Percentiles rank a stretch among this genome's conserved stretches.
These are phyloP conservation scores for Tolypocladium endophyticum DNA, from an alignment of 2,329 filamentous ascomycete genomes.

Conservation along the genomic window DNA sequence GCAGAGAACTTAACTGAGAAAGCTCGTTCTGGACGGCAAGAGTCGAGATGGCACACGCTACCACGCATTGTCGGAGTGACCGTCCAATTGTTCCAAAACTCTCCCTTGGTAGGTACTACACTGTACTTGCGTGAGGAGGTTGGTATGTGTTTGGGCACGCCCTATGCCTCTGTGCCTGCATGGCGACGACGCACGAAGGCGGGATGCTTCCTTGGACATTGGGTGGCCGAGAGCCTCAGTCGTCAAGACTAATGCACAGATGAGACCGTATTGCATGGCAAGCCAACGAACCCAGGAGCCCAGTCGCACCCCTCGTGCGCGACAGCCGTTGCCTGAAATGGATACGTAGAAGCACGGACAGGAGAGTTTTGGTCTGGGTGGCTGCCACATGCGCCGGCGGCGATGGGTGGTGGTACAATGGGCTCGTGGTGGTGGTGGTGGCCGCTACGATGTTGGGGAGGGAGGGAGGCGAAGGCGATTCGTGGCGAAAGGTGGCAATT, in stretches of 20 bases:
- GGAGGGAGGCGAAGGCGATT: not conserved
- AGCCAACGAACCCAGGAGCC: no score
- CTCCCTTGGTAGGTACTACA: not conserved
- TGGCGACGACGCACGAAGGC: not conserved
- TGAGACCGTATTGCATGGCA: not conserved
- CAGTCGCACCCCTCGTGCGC: not conserved
- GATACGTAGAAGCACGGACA: not conserved
- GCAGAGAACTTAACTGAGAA: not conserved
- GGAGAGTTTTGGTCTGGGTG: not conserved
- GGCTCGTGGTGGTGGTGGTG: not conserved
- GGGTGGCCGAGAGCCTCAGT: not conserved
- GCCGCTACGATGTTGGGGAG: not conserved
- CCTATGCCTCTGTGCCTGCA: not conserved
- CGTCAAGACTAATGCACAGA: not conserved
- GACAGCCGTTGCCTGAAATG: not conserved
- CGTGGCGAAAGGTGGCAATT: not conserved
- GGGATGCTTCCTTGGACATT: not conserved
- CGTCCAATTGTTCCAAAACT: not conserved
- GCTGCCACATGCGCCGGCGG: not conserved
- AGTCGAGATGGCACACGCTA: not conserved
- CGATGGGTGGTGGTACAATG: not conserved
- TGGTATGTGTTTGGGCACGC: not conserved
- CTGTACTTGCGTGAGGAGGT: not conserved
- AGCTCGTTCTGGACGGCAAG: not conserved
- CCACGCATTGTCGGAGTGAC: not conserved